Evolutionary conservation across 352 stramenopile species (phyloP), one percentile per base, ranked within the genome.

Genomic region (Globisporangium abappressorium): DNA sequence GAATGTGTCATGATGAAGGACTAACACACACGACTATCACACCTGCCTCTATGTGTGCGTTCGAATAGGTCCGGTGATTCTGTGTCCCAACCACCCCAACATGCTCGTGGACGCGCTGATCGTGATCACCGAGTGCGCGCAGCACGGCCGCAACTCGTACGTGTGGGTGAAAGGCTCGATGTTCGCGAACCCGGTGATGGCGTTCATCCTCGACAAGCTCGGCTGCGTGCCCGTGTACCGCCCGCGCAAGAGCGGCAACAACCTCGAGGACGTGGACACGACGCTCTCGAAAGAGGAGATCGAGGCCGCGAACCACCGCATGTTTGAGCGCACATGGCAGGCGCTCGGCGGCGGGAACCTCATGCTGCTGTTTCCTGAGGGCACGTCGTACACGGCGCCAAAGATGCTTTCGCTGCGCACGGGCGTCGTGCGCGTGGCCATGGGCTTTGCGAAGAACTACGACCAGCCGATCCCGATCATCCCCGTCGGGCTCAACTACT

Each of bases 81-180:
- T 93, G 61, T 93, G 83, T 24, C 82, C 85, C 9, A 93, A 93
- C 71, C 85, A 93, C 65, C 85, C 85, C 4, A 93, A 93, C 67
- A 93, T 93, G 85, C 79, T 93, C 38, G 82, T 93, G 22, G 85
- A 93, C 64, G 75, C 76, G 67, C 77, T 92, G 43, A 73, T 93
- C n/a, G 82, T 92, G 36, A 82, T 92, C 63, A 92, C 83, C n/a
- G 81, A 93, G 68, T 81, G 74, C 33, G 74, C 69, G n/a, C 75
- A 65, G 30, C 71, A 82, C 36, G 81, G 81, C 9, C 83, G 83
- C 58, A 78, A 78, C 54, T 80, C 85, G 47, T 93, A 88, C 70
- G 75, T 85, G 14, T 93, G 85, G 85, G 83, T 76, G 46, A 93
- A 93, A 64, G 85, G 83, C n/a, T 87, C 85, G 57, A 73, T 92